Percentiles rank a stretch among this genome's conserved stretches.
phyloP scores from a whole-genome alignment of 106 monocot species.

The Iris macrosiphon region DNA sequence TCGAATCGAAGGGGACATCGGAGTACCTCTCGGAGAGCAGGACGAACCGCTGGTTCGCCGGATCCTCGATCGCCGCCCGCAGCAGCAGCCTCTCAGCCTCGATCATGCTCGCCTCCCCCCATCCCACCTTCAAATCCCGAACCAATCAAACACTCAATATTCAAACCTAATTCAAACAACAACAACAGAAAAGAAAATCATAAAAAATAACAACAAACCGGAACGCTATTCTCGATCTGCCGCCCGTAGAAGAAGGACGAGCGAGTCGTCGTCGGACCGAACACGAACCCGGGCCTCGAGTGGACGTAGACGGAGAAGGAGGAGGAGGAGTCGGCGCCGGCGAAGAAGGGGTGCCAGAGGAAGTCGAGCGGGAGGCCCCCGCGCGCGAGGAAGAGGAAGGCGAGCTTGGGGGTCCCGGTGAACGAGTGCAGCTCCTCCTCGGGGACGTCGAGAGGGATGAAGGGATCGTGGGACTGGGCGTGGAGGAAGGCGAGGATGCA shows the following conservation, averaged over 20 bases:
- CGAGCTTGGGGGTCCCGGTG: slow-evolving; percentile 57
- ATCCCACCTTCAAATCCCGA: slow-evolving; percentile 54
- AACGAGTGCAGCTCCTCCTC: slow-evolving; percentile 5
- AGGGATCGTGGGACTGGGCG: slow-evolving; percentile 15
- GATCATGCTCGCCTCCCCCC: slow-evolving; percentile 95
- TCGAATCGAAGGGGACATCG: too few relatives aligned
- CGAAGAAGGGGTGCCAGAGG: slow-evolving; percentile 83
- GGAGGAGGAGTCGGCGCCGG: slow-evolving; percentile 13
- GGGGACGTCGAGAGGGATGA: neutral
- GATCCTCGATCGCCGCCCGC: slow-evolving; percentile 58
- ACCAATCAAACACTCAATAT: neutral
- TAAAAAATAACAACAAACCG: slow-evolving; percentile 29
- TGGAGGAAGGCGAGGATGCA: slow-evolving; percentile 27
- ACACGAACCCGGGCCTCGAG: slow-evolving; percentile 65
- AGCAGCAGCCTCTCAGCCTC: slow-evolving; percentile 76
- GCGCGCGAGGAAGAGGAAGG: slow-evolving; percentile 83
- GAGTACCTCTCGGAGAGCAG: slow-evolving; percentile 93
- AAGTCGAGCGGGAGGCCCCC: slow-evolving; percentile 75
- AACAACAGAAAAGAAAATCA: neutral
- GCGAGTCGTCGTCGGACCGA: slow-evolving; percentile 57
- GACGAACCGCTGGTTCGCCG: slow-evolving; percentile 82
- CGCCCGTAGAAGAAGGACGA: slow-evolving; percentile 65
- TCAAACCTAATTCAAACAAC: neutral
- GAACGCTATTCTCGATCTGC: slow-evolving; percentile 53
- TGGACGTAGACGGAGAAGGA: slow-evolving; percentile 81